phyloP scores from a whole-genome alignment of 1,284 basidiomycete genomes.

The Puccinia hordei region DNA sequence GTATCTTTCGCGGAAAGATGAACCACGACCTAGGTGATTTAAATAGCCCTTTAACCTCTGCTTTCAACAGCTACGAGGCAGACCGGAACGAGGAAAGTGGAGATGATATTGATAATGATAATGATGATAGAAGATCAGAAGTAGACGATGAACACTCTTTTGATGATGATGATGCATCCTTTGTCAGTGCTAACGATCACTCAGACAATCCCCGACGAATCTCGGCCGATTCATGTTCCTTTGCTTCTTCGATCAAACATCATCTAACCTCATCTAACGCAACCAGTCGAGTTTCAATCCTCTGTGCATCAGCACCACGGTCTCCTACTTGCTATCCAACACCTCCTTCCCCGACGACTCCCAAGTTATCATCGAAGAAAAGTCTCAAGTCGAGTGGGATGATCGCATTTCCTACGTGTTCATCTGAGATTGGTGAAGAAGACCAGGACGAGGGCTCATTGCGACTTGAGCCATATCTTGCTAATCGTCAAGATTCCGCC shows the following conservation, averaged over 20 bases:
- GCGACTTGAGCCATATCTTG: neutral
- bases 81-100: slow-evolving; percentile 45
- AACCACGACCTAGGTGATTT: neutral
- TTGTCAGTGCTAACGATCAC: slow-evolving; percentile 36
- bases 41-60: neutral
- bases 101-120: slow-evolving; percentile 52
- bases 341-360: neutral
- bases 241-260: neutral
- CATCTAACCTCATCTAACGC: neutral
- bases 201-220: neutral
- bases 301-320: neutral
- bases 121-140: slow-evolving; percentile 56
- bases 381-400: neutral
- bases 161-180: slow-evolving; percentile 32
- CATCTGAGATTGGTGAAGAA: neutral
- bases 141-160: neutral
- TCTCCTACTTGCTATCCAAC: neutral
- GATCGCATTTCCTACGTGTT: slow-evolving; percentile 14
- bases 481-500: neutral
- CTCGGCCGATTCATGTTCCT: slow-evolving; percentile 14
- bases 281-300: slow-evolving; percentile 29
- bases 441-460: neutral
- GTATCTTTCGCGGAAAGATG: slow-evolving; percentile 33
- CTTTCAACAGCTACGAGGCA: neutral
- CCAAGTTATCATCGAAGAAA: neutral